Evolutionary conservation across 768 basidiomycete species (phyloP).

Genomic region (Serendipita vermifera): DNA sequence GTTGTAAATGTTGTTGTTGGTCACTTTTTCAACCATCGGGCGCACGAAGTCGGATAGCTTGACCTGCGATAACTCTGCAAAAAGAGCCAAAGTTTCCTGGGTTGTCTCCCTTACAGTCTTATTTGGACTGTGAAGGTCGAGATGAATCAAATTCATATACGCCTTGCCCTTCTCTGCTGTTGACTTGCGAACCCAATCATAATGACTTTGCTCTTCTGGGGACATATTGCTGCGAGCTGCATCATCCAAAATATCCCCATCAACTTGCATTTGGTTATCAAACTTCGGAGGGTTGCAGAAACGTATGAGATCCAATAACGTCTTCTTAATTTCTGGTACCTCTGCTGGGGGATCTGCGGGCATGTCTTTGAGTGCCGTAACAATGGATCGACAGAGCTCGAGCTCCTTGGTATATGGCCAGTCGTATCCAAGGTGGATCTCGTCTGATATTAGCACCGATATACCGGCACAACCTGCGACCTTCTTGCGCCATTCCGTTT

Average conservation of each 20-base stretch:
- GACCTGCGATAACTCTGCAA: slow-evolving; percentile 60
- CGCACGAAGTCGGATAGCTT: slow-evolving; percentile 66
- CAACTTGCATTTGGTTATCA: slow-evolving; percentile 28
- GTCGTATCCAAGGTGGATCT: slow-evolving; percentile 47
- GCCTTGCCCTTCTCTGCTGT: slow-evolving; percentile 10
- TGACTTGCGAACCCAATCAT: neutral
- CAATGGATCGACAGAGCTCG: slow-evolving; percentile 77
- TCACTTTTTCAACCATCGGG: slow-evolving; percentile 76
- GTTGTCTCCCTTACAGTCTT: slow-evolving; percentile 72
- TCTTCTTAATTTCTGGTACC: slow-evolving; percentile 61
- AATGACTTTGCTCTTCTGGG: slow-evolving; percentile 60
- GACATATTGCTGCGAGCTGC: slow-evolving; percentile 42
- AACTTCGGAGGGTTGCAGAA: slow-evolving; percentile 36
- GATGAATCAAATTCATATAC: slow-evolving; percentile 32
- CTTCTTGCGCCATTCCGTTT: slow-evolving; percentile 58
- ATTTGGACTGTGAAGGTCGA: slow-evolving; percentile 77
- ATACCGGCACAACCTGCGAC: slow-evolving; percentile 83
- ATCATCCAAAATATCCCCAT: slow-evolving; percentile 25
- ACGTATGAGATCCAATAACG: slow-evolving; percentile 53
- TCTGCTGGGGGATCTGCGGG: slow-evolving; percentile 79
- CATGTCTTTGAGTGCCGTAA: slow-evolving; percentile 89
- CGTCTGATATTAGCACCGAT: slow-evolving; percentile 58
- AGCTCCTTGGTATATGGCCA: slow-evolving; percentile 81
- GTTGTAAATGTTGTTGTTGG: slow-evolving; percentile 84
- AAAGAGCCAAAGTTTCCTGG: slow-evolving; percentile 63